Base-by-base conservation (phyloP, 306 rosid genomes). In the Albizia julibrissin region DNA sequence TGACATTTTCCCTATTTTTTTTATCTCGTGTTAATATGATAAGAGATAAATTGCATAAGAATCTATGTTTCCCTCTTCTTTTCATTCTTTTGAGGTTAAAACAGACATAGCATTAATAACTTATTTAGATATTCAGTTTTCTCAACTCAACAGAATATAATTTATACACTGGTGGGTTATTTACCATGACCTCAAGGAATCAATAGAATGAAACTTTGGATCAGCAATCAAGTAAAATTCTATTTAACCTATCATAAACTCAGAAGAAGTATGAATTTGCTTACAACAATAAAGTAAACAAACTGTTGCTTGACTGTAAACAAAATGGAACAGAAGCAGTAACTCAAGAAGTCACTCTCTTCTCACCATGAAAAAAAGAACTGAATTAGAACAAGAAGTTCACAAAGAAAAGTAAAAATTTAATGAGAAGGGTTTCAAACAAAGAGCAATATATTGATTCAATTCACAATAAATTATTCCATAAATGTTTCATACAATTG, bases 401-500 rank as follows among this genome's bases (percentile, higher is more conserved):
- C 3, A 33, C 39, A 31, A 16, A 73, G 52, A 72, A 67, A 73
- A 71, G 7, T 64, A 76, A 19, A 49, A 44, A 26, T 29, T 68
- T 34, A 42, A 54, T 4, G 40, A 52, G 58, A 43, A 40, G 33
- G 4, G 59, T 24, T 33, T 75, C 33, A 29, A 10, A 65, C 6
- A 43, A 33, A 5, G 66, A 44, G 40, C 43, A 74, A 58, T 50
- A 79, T 54, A 15, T 19, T 78, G 78, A 46, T 56, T 58, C 44
- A 42, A 44, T 71, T 65, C 14, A 1, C 26, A 31, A 21, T 46
- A 42, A 39, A 50, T 33, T 59, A 74, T 26, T 43, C 29, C 24
- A 26, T 14, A 47, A 47, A 46, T 56, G 34, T 46, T 76, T 76
- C 49, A 71, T 43, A 69, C 19, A 69, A 61, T n/a, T 58, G 77